A percentile compares a stretch with the other conserved stretches of the same genome.
phyloP scores from a whole-genome alignment of 1,284 basidiomycete genomes.

The Trichosporon sp. region DNA sequence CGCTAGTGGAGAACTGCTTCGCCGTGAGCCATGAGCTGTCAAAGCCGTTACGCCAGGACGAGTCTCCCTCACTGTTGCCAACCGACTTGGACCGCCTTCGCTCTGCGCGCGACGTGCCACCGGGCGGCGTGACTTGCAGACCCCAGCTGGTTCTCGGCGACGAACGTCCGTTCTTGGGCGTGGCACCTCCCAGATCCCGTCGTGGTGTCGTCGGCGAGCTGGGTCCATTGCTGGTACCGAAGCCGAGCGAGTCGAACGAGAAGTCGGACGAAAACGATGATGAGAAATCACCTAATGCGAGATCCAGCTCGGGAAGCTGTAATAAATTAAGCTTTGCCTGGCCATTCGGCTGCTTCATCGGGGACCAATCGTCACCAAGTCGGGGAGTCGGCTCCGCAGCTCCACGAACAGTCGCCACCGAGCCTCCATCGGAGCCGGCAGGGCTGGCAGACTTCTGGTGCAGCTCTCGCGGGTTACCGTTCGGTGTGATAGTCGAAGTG shows the following conservation, averaged over 20 bases:
- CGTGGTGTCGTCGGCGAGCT: constrained; percentile 44
- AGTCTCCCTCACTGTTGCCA: background rate
- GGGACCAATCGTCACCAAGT: constrained; percentile 14
- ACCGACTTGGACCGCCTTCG: constrained; percentile 32
- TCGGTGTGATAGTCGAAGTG: background rate
- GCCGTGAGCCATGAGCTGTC: constrained; percentile 28
- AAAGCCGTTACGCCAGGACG: constrained; percentile 18
- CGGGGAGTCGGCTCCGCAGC: background rate
- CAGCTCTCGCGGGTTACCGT: constrained; percentile 13
- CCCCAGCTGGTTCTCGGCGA: constrained; percentile 20
- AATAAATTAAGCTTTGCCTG: constrained; percentile 40
- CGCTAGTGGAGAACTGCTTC: constrained; percentile 35
- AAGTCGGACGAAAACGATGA: constrained; percentile 32
- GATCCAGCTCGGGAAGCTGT: constrained; percentile 53
- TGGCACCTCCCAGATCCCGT: background rate
- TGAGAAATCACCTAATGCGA: constrained; percentile 38
- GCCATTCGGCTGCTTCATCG: background rate
- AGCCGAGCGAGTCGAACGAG: constrained; percentile 43
- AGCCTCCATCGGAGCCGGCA: constrained; percentile 28
- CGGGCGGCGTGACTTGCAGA: constrained; percentile 15
- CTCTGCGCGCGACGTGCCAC: constrained; percentile 18
- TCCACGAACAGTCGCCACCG: constrained; percentile 27
- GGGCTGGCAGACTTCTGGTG: constrained; percentile 29
- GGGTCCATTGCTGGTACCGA: constrained; percentile 14
- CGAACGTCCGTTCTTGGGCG: background rate